Evolutionary conservation across 2,329 filamentous ascomycete species (phyloP).

Genomic region (Ambrosiella cleistominuta): DNA sequence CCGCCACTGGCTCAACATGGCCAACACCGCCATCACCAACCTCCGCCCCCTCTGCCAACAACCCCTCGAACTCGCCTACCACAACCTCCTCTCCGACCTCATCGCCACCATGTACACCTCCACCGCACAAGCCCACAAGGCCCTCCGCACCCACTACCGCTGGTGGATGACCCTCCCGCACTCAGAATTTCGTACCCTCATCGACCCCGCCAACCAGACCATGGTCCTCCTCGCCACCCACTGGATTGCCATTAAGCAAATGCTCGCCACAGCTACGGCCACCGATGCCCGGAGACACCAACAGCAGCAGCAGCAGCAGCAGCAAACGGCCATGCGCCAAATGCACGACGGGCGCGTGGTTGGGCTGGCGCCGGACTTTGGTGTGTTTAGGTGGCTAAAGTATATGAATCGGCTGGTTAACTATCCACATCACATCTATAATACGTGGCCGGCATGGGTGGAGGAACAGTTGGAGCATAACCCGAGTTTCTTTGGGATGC

Average conservation of each 20-base stretch:
- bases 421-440: slow-evolving; percentile 27
- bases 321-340: background rate
- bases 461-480: slow-evolving; percentile 31
- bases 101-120: slow-evolving; percentile 34
- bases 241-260: slow-evolving; percentile 29
- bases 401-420: slow-evolving; percentile 32
- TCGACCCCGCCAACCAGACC: slow-evolving; percentile 29
- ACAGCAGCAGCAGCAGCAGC: background rate
- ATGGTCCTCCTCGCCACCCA: slow-evolving; percentile 32
- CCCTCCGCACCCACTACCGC: slow-evolving; percentile 31
- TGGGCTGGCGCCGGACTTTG: slow-evolving; percentile 21
- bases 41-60: slow-evolving; percentile 28
- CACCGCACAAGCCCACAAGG: slow-evolving; percentile 29
- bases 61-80: slow-evolving; percentile 29
- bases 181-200: slow-evolving; percentile 30
- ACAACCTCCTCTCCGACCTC: slow-evolving; percentile 27
- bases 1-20: slow-evolving; percentile 28
- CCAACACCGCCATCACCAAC: slow-evolving; percentile 25
- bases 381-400: slow-evolving; percentile 32
- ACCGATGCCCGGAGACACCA: slow-evolving; percentile 17
- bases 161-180: slow-evolving; percentile 44
- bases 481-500: slow-evolving; percentile 24
- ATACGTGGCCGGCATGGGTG: slow-evolving; percentile 38
- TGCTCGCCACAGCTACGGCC: slow-evolving; percentile 25
- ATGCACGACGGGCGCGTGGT: background rate